Percentiles rank a stretch among this genome's conserved stretches.
Evolutionary conservation across 495 filamentous ascomycete genomes (phyloP).

Genomic region (Mytilinidion resinicola): DNA sequence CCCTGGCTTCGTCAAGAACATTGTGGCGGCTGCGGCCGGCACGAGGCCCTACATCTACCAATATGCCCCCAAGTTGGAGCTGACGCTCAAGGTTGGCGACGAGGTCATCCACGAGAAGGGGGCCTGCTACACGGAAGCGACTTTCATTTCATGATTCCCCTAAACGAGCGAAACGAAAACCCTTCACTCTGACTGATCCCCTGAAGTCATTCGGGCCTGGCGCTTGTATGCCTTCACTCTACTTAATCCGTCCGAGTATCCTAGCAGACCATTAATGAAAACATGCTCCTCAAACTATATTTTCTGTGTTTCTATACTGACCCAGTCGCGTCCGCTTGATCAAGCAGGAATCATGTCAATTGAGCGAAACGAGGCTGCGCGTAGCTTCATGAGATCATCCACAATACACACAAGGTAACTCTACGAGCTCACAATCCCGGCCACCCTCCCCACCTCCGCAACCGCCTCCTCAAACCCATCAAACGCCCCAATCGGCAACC

Average conservation of each 20-base stretch:
- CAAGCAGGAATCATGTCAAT: too few relatives aligned
- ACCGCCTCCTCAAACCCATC: constrained; percentile 79
- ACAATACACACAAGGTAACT: too few relatives aligned
- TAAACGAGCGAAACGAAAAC: background rate
- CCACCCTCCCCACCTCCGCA: constrained; percentile 64
- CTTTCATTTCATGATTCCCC: constrained; percentile 67
- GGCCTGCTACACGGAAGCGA: constrained; percentile 72
- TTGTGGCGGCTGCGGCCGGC: constrained; percentile 78
- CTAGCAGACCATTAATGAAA: too few relatives aligned
- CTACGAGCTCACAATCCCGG: constrained; percentile 28
- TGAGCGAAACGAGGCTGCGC: too few relatives aligned
- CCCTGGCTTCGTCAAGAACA: constrained; percentile 87
- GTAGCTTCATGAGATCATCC: too few relatives aligned
- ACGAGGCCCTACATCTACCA: constrained; percentile 97
- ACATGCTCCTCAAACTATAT: too few relatives aligned
- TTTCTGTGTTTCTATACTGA: too few relatives aligned
- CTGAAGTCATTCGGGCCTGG: constrained; percentile 1
- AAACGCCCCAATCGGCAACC: constrained; percentile 39
- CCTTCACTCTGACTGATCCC: background rate
- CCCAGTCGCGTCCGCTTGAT: too few relatives aligned
- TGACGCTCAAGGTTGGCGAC: constrained; percentile 80
- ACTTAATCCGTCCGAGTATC: background rate
- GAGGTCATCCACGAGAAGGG: constrained; percentile 72
- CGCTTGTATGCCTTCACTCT: background rate
- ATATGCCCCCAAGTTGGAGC: constrained; percentile 61